These are phyloP conservation scores for Fremontodendron californicum DNA, from an alignment of 345 rosid genomes.

Conservation along the genomic window DNA sequence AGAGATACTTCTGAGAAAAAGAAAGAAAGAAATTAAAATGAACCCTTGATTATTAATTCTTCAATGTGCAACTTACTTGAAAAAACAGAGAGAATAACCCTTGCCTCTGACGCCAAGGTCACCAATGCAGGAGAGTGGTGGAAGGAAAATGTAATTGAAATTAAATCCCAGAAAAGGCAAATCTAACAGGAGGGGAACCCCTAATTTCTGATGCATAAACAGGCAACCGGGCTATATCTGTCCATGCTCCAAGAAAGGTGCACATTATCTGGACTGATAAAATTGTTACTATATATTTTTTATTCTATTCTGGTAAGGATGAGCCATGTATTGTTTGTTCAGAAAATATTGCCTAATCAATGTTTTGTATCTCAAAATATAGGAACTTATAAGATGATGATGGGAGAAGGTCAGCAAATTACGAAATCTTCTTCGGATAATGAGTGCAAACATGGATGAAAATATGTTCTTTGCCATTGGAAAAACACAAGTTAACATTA, in stretches of 20 bases:
- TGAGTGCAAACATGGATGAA: conserved; percentile 31
- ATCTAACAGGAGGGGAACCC: conserved; percentile 16
- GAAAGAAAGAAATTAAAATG: not conserved
- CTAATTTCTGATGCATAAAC: conserved; percentile 38
- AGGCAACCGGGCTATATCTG: too few species aligned
- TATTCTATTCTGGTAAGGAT: not conserved
- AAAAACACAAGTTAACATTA: conserved; percentile 37
- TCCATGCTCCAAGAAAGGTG: conserved; percentile 32
- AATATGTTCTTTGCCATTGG: conserved; percentile 37
- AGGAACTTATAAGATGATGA: conserved; percentile 34
- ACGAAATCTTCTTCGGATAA: conserved; percentile 38
- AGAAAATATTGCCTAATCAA: not conserved
- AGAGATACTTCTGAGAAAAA: not conserved
- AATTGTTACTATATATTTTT: not conserved
- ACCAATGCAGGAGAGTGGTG: conserved; percentile 36
- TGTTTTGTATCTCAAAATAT: not conserved
- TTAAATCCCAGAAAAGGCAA: conserved; percentile 14
- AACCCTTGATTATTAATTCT: too few species aligned
- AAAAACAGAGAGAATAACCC: too few species aligned
- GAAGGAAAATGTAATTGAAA: conserved; percentile 30
- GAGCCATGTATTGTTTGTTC: not conserved
- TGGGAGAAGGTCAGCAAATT: conserved; percentile 36
- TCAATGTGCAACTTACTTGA: not conserved
- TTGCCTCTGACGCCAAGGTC: too few species aligned
- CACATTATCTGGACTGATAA: not conserved